Base-by-base conservation (phyloP, 2,329 filamentous ascomycete genomes). In the Trichoderma asperellum region DNA sequence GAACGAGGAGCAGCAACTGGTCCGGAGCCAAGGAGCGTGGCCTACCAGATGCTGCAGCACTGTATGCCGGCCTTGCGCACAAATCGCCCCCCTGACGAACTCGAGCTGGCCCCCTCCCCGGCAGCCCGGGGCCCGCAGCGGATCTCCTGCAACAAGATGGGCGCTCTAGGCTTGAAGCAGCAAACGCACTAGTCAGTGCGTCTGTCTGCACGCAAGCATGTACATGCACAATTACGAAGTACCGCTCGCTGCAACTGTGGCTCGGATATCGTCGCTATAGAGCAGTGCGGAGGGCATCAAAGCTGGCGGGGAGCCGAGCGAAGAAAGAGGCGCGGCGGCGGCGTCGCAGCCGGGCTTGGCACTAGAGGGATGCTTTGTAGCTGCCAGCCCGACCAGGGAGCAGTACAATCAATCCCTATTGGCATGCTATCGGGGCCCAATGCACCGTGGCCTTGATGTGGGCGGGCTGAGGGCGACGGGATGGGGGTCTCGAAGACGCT, bases 191-290 rank as follows among this genome's bases (percentile, higher is more conserved):
- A 53, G 65, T 55, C 56, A 37, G 65, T 60, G 29, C n/a, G 57
- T 12, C 40, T 47, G 40, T n/a, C 34, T 11, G 35, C 24, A 49
- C n/a, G n/a, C 21, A 21, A 24, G 8, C 4, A 49, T 12, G 12
- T 32, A 32, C 32, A 37, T 11, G 43, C 43, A 18, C n/a, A 21
- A 8, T 49, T 49, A 18, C 40, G 7, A 47, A 47, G 40, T 47
- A 4, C 40, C 18, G 18, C 40, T 47, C 12, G 35, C 14, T 40
- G 29, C 18, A 34, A 47, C 21, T 52, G 29, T 57, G 47, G 8
- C 47, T 63, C 67, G 67, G 67, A 37, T 69, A 69, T 69, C 67
- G 52, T 69, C 67, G 67, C 67, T 58, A 40, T 4, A 40, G 18
- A 18, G 37, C 37, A 43, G 8, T 18, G 40, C 18, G 18, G 16